Conservation (phyloP, 768 basidiomycete species). For the Tricholoma sp. region DNA sequence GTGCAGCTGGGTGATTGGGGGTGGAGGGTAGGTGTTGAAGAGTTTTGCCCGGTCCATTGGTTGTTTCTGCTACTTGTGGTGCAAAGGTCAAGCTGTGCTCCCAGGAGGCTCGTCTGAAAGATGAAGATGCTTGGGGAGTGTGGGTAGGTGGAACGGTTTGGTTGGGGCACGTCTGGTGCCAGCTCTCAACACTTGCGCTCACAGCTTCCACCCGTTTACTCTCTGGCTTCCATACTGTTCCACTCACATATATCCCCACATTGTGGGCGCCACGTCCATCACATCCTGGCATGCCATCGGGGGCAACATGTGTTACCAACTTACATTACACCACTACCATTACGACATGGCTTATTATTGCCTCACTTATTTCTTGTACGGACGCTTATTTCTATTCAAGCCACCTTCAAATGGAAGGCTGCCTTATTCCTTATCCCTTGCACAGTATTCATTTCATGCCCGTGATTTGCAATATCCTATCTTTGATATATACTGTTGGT, state of each 20-base stretch:
- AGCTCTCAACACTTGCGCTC: slow-evolving; percentile 21
- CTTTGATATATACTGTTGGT: no score
- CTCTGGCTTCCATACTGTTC: slow-evolving; percentile 8
- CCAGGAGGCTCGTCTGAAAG: slow-evolving; percentile 9
- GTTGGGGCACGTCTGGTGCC: slow-evolving; percentile 41
- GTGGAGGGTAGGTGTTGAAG: slow-evolving; percentile 49
- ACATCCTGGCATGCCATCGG: slow-evolving; percentile 2
- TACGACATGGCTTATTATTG: slow-evolving; percentile 23
- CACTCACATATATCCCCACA: neutral
- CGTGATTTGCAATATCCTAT: slow-evolving; percentile 22
- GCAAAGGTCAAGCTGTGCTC: slow-evolving; percentile 23
- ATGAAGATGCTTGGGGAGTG: slow-evolving; percentile 18
- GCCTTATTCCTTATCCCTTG: slow-evolving; percentile 18
- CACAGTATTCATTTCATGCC: slow-evolving; percentile 25
- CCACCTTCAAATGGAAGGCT: slow-evolving; percentile 16
- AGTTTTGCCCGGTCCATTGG: slow-evolving; percentile 28
- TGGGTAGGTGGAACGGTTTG: slow-evolving; percentile 23
- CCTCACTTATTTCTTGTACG: slow-evolving; percentile 45
- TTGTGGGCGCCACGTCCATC: neutral
- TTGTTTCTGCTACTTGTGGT: slow-evolving; percentile 28
- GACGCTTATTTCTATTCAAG: slow-evolving; percentile 74
- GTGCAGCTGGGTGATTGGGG: slow-evolving; percentile 42
- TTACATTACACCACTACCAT: slow-evolving; percentile 22
- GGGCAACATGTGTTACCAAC: slow-evolving; percentile 17
- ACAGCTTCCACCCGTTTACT: slow-evolving; percentile 25